phyloP scores from a whole-genome alignment of 768 basidiomycete species.

The Amanita rubescens region DNA sequence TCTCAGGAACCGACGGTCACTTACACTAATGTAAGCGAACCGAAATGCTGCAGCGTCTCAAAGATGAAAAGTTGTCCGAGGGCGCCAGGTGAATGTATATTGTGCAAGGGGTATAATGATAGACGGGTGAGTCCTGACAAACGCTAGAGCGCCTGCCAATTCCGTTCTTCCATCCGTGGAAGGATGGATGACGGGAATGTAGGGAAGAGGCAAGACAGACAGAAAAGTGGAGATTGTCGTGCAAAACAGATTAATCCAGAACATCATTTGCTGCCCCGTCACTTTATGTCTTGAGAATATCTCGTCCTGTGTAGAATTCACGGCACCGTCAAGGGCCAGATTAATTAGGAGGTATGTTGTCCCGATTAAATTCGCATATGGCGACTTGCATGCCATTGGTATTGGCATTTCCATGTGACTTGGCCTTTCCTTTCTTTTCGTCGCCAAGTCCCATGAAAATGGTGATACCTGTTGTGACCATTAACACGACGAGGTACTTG shows the following conservation, averaged over 20 bases:
- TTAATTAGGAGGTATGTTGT: constrained; percentile 75
- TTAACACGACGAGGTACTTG: constrained; percentile 92
- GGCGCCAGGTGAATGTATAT: constrained; percentile 86
- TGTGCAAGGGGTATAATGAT: constrained; percentile 67
- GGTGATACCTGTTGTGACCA: constrained; percentile 88
- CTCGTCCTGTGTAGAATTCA: constrained; percentile 96
- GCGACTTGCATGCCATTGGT: constrained; percentile 27
- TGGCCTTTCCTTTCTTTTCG: constrained; percentile 35
- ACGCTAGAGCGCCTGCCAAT: constrained; percentile 59
- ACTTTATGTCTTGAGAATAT: constrained; percentile 74
- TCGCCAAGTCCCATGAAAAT: constrained; percentile 89
- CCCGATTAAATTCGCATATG: constrained; percentile 62
- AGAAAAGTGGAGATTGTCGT: constrained; percentile 66
- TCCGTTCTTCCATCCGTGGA: constrained; percentile 52
- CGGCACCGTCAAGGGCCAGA: constrained; percentile 85
- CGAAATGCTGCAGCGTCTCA: constrained; percentile 89
- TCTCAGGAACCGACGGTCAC: constrained; percentile 2
- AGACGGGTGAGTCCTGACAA: constrained; percentile 71
- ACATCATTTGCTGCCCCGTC: constrained; percentile 98
- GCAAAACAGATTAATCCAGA: constrained; percentile 90
- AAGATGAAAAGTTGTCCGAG: constrained; percentile 98
- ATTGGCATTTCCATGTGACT: constrained; percentile 28
- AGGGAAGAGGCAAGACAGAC: constrained; percentile 65
- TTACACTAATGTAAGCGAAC: constrained; percentile 82
- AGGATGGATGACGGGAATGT: constrained; percentile 79